phyloP scores from a whole-genome alignment of 805 yeast genomes.

The Suhomyces prunicola region DNA sequence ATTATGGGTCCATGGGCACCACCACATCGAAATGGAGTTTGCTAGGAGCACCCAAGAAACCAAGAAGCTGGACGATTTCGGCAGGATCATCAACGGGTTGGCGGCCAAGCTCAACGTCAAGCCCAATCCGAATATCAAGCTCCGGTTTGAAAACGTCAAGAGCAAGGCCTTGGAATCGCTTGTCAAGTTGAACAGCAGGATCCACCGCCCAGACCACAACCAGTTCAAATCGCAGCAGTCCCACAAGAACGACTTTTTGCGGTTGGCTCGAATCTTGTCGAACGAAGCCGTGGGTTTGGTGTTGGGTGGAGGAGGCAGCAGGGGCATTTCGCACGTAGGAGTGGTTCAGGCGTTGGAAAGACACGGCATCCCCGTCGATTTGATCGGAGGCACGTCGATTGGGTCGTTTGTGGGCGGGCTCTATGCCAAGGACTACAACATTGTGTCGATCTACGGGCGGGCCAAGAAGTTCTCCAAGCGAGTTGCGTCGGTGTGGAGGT shows the following conservation, averaged over 20 bases:
- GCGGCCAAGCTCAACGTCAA: slow-evolving; percentile 32
- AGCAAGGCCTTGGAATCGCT: slow-evolving; percentile 27
- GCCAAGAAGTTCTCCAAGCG: slow-evolving; percentile 84
- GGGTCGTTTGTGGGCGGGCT: slow-evolving; percentile 96
- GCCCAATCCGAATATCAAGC: slow-evolving; percentile 33
- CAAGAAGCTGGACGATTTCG: slow-evolving; percentile 9
- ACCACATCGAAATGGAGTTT: slow-evolving; percentile 75
- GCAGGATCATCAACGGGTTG: slow-evolving; percentile 27
- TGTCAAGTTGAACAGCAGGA: slow-evolving; percentile 21
- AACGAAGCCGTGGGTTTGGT: slow-evolving; percentile 94
- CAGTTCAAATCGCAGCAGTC: slow-evolving; percentile 36
- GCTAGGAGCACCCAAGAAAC: slow-evolving; percentile 16
- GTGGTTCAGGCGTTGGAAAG: slow-evolving; percentile 88
- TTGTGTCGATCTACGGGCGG: slow-evolving; percentile 87
- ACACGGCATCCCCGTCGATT: slow-evolving; percentile 88
- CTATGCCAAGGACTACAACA: slow-evolving; percentile 87
- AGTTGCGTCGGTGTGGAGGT: slow-evolving; percentile 82
- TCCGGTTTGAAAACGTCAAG: slow-evolving; percentile 31
- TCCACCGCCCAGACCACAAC: slow-evolving; percentile 17
- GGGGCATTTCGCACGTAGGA: slow-evolving; percentile 92
- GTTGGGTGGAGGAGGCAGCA: slow-evolving; percentile 96
- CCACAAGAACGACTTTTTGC: slow-evolving; percentile 83
- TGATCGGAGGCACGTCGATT: slow-evolving; percentile 94
- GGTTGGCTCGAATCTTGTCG: slow-evolving; percentile 84
- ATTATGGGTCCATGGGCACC: slow-evolving; percentile 90